phyloP scores from a whole-genome alignment of 257 asterid genomes.

The Vinca minor region DNA sequence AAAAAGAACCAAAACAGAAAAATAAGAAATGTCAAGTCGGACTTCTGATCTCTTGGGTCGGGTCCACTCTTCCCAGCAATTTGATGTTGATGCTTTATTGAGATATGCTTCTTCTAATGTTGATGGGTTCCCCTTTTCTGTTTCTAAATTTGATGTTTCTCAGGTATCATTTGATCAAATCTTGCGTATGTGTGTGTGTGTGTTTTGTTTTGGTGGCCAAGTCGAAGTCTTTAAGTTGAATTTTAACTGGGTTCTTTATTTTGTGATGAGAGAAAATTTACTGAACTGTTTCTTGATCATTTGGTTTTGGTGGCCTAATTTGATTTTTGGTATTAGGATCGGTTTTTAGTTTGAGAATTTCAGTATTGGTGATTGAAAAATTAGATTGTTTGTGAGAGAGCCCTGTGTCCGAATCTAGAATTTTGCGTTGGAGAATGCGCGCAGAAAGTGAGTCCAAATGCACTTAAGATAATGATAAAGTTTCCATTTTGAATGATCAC shows the following conservation, averaged over 20 bases:
- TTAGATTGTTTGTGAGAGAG: too few relatives aligned
- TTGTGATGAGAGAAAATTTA: neutral
- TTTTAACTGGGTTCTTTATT: neutral
- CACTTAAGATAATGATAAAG: too few relatives aligned
- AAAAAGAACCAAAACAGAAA: too few relatives aligned
- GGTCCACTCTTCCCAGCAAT: conserved; percentile 61
- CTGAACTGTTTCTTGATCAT: neutral
- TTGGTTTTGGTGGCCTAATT: neutral
- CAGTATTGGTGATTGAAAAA: too few relatives aligned
- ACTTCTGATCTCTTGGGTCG: conserved; percentile 60
- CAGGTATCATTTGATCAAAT: conserved; percentile 53
- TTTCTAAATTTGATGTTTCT: conserved; percentile 43
- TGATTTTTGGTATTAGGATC: too few relatives aligned
- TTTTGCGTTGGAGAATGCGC: too few relatives aligned
- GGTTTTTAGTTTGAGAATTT: too few relatives aligned
- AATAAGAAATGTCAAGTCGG: conserved; percentile 38
- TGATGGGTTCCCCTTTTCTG: conserved; percentile 55
- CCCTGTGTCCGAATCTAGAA: too few relatives aligned
- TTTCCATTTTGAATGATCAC: too few relatives aligned
- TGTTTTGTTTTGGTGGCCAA: neutral
- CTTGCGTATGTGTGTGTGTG: too few relatives aligned
- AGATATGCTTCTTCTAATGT: conserved; percentile 52
- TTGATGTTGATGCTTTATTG: conserved; percentile 47
- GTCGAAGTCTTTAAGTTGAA: neutral
- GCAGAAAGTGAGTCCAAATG: too few relatives aligned